Evolutionary conservation across 306 rosid genomes (phyloP).

Genomic region (Castanea crenata): DNA sequence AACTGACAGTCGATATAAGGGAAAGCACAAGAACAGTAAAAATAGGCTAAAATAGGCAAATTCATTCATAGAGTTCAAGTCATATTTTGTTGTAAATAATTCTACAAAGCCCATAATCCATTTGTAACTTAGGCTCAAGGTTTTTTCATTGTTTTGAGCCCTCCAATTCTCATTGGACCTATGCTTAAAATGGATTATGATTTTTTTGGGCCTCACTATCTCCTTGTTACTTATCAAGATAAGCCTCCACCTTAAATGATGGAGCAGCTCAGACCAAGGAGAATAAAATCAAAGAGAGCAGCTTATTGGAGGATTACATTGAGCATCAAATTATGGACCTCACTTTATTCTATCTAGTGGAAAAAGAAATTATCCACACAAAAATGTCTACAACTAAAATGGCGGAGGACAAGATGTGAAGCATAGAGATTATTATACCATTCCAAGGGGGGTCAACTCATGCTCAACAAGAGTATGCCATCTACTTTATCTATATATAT

Average conservation of each 20-base stretch:
- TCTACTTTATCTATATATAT: no score
- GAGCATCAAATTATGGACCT: background rate
- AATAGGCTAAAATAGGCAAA: background rate
- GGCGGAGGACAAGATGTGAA: background rate
- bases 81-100: background rate
- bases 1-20: background rate
- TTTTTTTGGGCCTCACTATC: no score
- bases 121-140: no score
- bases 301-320: background rate
- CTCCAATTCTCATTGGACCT: no score
- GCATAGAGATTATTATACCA: background rate
- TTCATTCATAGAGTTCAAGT: background rate
- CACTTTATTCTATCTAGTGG: background rate
- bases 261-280: background rate
- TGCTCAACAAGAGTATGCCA: no score
- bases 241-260: background rate
- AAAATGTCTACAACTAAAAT: background rate
- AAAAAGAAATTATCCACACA: background rate
- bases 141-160: no score
- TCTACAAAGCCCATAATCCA: no score
- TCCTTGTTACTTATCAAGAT: background rate
- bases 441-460: no score
- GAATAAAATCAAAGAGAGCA: background rate
- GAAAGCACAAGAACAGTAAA: background rate
- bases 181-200: no score